Conservation (phyloP, 345 rosid genomes). For the Balakata baccata region DNA sequence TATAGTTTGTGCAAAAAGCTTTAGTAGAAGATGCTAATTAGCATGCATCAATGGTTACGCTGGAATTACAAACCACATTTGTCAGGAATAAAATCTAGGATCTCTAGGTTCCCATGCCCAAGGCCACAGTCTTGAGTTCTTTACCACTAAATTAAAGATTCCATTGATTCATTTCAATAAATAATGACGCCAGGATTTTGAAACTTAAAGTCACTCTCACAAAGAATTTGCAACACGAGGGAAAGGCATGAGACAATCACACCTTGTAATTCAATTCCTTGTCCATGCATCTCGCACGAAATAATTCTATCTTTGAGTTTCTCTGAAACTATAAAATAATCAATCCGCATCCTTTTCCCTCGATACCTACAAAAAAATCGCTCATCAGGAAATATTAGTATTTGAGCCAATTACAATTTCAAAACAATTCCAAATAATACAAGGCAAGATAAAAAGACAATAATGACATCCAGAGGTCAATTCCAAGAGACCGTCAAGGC, state of each 20-base stretch:
- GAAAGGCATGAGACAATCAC: background rate
- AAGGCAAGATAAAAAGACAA: background rate
- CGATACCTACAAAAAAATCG: slow-evolving; percentile 54
- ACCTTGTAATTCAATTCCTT: slow-evolving; percentile 84
- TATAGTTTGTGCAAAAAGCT: background rate
- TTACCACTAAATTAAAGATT: background rate
- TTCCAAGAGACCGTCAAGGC: background rate
- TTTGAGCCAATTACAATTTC: background rate
- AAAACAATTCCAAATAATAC: background rate
- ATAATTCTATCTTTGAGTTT: slow-evolving; percentile 57
- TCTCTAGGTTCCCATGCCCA: background rate
- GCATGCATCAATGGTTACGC: background rate
- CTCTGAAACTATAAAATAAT: slow-evolving; percentile 78
- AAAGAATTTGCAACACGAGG: background rate
- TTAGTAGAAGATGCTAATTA: background rate
- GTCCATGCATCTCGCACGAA: slow-evolving; percentile 75
- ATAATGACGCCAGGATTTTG: background rate
- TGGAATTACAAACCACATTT: background rate
- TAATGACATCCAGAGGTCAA: background rate
- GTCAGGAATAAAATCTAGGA: background rate
- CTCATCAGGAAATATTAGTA: background rate
- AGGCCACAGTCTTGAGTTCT: background rate
- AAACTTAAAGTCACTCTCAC: background rate
- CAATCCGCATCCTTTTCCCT: slow-evolving; percentile 91
- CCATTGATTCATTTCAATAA: background rate